phyloP scores from a whole-genome alignment of 2,329 filamentous ascomycete genomes.

The Sporothrix humicola region DNA sequence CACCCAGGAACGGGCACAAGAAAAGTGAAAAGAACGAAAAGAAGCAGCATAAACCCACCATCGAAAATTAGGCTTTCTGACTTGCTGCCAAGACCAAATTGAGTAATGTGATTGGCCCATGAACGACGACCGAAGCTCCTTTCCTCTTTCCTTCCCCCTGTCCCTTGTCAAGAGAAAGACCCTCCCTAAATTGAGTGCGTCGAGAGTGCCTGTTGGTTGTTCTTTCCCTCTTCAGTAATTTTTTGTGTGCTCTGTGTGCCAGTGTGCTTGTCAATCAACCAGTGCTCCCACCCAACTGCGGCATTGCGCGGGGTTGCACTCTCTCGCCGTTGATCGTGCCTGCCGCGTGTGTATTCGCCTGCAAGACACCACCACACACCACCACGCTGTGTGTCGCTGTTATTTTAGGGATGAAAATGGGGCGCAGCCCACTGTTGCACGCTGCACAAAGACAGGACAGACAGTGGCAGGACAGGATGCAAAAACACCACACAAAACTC shows the following conservation, averaged over 20 bases:
- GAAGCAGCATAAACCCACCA: not conserved
- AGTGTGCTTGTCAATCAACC: conserved; percentile 3
- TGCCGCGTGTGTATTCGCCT: not conserved
- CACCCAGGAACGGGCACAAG: conserved; percentile 9
- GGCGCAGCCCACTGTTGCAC: conserved; percentile 33
- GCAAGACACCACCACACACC: not conserved
- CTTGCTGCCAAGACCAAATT: conserved; percentile 13
- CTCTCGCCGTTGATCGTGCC: not conserved
- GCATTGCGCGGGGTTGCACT: not conserved
- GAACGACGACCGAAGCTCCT: conserved; percentile 29
- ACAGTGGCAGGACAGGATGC: not conserved
- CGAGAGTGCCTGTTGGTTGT: not conserved
- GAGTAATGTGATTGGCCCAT: conserved; percentile 27
- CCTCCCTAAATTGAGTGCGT: not conserved
- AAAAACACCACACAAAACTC: not conserved
- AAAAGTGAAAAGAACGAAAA: not conserved
- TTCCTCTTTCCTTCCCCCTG: not conserved
- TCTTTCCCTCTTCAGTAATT: not conserved
- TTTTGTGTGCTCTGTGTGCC: too few relatives aligned
- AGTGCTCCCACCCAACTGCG: not conserved
- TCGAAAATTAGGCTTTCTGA: not conserved
- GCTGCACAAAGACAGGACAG: not conserved
- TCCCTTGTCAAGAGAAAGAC: not conserved
- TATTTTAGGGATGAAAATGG: conserved; percentile 36
- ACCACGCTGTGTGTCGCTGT: not conserved